phyloP scores from a whole-genome alignment of 129 eudicot genomes.

The Flaveria sonorensis region DNA sequence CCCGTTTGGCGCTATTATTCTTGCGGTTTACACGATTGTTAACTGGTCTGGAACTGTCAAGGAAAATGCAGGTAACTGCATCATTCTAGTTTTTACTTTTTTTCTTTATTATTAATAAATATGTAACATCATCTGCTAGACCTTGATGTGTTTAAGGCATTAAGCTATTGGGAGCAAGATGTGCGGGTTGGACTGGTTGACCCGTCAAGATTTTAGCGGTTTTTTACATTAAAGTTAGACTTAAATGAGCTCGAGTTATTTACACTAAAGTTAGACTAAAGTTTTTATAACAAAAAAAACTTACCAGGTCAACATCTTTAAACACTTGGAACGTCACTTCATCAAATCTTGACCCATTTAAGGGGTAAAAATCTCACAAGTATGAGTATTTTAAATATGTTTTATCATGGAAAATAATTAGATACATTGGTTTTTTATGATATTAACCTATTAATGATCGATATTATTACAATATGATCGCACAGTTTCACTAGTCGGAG shows the following conservation, averaged over 20 bases:
- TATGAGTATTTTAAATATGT: no score
- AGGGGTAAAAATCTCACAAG: no score
- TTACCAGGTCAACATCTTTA: not conserved
- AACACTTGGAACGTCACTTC: no score
- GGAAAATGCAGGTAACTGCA: conserved; percentile 84
- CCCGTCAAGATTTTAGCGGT: not conserved
- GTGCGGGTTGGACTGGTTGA: not conserved
- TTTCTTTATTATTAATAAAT: not conserved
- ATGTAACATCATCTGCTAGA: not conserved
- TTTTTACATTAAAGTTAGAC: not conserved
- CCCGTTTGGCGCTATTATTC: conserved; percentile 81
- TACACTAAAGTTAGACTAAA: not conserved
- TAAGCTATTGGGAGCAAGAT: not conserved
- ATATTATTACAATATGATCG: conserved; percentile 10
- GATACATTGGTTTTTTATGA: not conserved
- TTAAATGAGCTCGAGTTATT: not conserved
- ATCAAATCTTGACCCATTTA: no score
- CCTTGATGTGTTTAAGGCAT: not conserved
- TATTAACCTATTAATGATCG: not conserved
- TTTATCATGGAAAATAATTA: no score
- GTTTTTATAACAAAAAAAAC: no score
- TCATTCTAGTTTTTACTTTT: not conserved
- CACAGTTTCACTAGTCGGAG: conserved; percentile 87
- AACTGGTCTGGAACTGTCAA: conserved; percentile 91
- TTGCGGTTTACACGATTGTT: conserved; percentile 74